Percentiles rank a stretch among this genome's conserved stretches.
Evolutionary conservation across 345 rosid species (phyloP).

Genomic region (Kernera saxatilis): DNA sequence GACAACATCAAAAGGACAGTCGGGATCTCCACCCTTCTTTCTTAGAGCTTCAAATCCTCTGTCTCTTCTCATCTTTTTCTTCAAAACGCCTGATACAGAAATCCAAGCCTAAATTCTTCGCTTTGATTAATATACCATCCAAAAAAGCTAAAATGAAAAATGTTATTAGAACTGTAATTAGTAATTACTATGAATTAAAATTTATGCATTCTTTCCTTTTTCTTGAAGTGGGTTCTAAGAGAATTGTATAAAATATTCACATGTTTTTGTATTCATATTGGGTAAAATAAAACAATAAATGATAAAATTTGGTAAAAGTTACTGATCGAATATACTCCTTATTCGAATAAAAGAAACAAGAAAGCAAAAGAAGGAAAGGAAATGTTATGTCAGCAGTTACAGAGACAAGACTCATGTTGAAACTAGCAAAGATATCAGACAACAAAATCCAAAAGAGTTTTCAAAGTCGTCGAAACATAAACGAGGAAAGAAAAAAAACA

Average conservation of each 20-base stretch:
- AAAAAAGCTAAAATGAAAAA: not conserved
- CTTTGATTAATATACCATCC: not conserved
- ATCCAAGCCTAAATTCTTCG: not conserved
- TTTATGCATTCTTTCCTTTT: not conserved
- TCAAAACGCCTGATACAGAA: conserved; percentile 44
- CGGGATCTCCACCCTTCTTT: not conserved
- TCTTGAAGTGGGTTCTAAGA: not conserved
- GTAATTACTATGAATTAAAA: not conserved
- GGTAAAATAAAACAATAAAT: not conserved
- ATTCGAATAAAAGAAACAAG: conserved; percentile 5
- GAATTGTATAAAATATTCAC: not conserved
- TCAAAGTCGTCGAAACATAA: conserved; percentile 26
- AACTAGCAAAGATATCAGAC: conserved; percentile 23
- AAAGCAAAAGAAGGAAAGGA: conserved; percentile 16
- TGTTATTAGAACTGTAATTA: not conserved
- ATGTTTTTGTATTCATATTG: not conserved
- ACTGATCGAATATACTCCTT: conserved; percentile 1
- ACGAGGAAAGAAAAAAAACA: not conserved
- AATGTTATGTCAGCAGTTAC: conserved; percentile 30
- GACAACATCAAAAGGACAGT: conserved; percentile 7
- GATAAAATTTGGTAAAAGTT: conserved; percentile 9
- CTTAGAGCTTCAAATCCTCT: conserved; percentile 43
- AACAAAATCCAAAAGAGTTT: conserved; percentile 32
- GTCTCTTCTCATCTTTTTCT: conserved; percentile 49
- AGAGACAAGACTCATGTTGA: conserved; percentile 27